Evolutionary conservation across 2,329 filamentous ascomycete species (phyloP).

Genomic region (Penicillium corylophilum): DNA sequence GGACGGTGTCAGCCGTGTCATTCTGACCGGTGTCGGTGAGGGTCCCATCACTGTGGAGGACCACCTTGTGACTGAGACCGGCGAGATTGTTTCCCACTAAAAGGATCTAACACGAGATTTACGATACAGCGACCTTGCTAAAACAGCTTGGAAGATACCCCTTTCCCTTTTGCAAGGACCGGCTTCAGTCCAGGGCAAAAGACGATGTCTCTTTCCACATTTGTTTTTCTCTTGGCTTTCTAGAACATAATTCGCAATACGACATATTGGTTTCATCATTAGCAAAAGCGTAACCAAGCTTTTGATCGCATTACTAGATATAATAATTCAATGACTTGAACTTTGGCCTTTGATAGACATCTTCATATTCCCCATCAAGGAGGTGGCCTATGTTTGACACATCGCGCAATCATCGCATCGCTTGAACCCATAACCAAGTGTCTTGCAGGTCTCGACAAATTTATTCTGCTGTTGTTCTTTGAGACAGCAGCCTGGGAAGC

Average conservation of each 20-base stretch:
- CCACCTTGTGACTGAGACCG: constrained; percentile 69
- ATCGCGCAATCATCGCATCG: constrained; percentile 11
- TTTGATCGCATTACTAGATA: background rate
- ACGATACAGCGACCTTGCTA: constrained; percentile 14
- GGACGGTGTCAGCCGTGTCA: constrained; percentile 82
- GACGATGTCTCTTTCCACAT: constrained; percentile 18
- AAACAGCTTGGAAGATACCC: constrained; percentile 24
- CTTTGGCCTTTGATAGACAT: background rate
- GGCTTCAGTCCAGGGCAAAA: constrained; percentile 11
- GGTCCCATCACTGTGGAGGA: constrained; percentile 79
- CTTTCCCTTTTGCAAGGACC: constrained; percentile 14
- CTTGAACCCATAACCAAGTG: constrained; percentile 7
- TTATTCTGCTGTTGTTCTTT: background rate
- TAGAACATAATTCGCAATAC: constrained; percentile 16
- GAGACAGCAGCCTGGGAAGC: constrained; percentile 10
- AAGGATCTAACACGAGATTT: constrained; percentile 7
- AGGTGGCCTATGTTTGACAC: constrained; percentile 1
- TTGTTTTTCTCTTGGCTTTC: constrained; percentile 7
- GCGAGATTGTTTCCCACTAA: constrained; percentile 45
- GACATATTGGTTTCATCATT: background rate
- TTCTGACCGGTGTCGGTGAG: constrained; percentile 86
- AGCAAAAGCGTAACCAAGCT: background rate
- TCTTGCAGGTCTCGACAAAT: constrained; percentile 2
- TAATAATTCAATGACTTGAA: background rate
- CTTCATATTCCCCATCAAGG: background rate